A percentile compares a stretch with the other conserved stretches of the same genome.
Conservation (phyloP, 1,284 basidiomycete species). For the Retiboletus flavoniger region DNA sequence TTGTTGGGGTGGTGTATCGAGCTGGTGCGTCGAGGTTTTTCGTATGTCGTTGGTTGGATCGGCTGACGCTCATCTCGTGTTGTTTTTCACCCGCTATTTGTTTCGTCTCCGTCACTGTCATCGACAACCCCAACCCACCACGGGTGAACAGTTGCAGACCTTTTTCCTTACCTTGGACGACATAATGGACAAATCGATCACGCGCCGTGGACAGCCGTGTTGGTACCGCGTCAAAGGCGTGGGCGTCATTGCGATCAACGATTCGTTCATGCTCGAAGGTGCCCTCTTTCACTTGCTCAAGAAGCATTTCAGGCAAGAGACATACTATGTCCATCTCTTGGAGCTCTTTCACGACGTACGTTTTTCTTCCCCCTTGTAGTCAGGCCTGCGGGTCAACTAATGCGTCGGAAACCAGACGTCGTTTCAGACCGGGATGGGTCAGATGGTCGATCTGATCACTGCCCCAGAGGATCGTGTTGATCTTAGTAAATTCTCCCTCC, state of each 20-base stretch:
- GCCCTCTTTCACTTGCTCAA: conserved; percentile 92
- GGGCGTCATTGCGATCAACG: conserved; percentile 93
- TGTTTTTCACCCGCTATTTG: too few species aligned
- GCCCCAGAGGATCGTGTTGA: conserved; percentile 91
- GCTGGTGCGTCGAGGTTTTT: conserved; percentile 49
- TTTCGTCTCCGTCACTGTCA: neutral
- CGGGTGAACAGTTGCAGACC: conserved; percentile 56
- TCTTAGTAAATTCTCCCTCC: conserved; percentile 79
- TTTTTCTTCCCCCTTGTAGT: neutral
- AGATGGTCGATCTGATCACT: conserved; percentile 93
- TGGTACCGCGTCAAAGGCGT: conserved; percentile 87
- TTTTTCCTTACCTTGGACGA: conserved; percentile 98
- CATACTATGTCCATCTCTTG: conserved; percentile 85
- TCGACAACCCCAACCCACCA: neutral
- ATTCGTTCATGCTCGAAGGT: conserved; percentile 94
- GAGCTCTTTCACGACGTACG: conserved; percentile 82
- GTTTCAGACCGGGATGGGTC: conserved; percentile 94
- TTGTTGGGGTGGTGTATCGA: conserved; percentile 96
- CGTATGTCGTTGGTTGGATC: neutral
- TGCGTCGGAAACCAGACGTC: conserved; percentile 48
- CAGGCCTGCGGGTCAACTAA: too few species aligned
- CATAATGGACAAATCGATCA: conserved; percentile 95
- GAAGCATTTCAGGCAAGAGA: conserved; percentile 81
- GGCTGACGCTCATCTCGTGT: neutral
- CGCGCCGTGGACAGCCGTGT: conserved; percentile 92